Percentiles rank a stretch among this genome's conserved stretches.
These are phyloP conservation scores for Monosporascus sp. DNA, from an alignment of 2,329 filamentous ascomycete species.

Conservation along the genomic window DNA sequence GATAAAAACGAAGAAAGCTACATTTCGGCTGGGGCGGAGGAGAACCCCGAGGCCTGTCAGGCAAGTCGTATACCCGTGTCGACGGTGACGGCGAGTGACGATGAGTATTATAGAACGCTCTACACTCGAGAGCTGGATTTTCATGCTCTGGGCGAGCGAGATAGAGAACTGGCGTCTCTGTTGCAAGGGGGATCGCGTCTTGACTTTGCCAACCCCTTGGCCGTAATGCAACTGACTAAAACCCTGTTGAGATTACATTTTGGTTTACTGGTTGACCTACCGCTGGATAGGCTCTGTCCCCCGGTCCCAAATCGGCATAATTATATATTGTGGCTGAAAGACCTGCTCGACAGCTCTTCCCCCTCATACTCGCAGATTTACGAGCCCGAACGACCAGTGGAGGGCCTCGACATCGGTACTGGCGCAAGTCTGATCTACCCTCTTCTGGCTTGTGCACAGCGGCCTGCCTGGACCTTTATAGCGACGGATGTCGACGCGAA, in stretches of 20 bases:
- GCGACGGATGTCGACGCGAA: constrained; percentile 75
- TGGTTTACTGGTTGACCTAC: constrained; percentile 62
- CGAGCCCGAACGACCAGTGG: constrained; percentile 40
- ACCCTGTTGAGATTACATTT: constrained; percentile 74
- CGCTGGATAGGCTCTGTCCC: constrained; percentile 76
- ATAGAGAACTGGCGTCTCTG: constrained; percentile 17
- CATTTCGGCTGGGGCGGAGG: too few species aligned
- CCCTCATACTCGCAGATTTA: constrained; percentile 40
- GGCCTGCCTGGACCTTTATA: constrained; percentile 64
- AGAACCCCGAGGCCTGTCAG: too few species aligned
- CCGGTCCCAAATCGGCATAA: constrained; percentile 75
- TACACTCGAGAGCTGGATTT: constrained; percentile 22
- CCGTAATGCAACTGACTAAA: constrained; percentile 77
- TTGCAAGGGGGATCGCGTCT: constrained; percentile 42
- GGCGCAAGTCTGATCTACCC: constrained; percentile 91
- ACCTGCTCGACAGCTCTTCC: constrained; percentile 66
- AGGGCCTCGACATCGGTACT: constrained; percentile 81
- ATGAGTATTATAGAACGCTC: constrained; percentile 19
- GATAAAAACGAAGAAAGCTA: too few species aligned
- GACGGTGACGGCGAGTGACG: constrained; percentile 2
- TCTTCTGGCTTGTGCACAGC: constrained; percentile 66
- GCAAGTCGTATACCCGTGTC: too few species aligned
- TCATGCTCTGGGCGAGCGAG: constrained; percentile 14
- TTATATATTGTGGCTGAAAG: constrained; percentile 86
- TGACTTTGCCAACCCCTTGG: constrained; percentile 73